phyloP scores from a whole-genome alignment of 1,284 basidiomycete genomes.

The Bjerkandera adusta region DNA sequence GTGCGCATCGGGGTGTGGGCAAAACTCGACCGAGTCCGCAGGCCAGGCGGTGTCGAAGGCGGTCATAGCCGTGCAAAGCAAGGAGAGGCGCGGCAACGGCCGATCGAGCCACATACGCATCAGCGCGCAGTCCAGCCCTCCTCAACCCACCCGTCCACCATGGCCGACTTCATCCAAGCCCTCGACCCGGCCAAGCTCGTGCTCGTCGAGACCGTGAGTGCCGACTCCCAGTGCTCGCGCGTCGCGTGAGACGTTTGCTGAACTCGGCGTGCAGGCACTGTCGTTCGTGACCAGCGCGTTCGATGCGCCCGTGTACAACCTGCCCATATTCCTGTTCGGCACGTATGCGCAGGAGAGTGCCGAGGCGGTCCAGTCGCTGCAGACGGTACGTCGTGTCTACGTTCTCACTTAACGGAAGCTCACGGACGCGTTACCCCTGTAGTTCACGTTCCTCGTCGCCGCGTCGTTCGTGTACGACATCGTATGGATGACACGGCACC shows the following conservation, averaged over 20 bases:
- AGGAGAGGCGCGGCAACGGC: slow-evolving; percentile 2
- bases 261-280: slow-evolving; percentile 39
- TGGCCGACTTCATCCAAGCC: slow-evolving; percentile 67
- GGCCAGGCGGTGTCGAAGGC: slow-evolving; percentile 74
- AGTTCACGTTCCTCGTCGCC: slow-evolving; percentile 68
- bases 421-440: slow-evolving; percentile 8
- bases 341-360: slow-evolving; percentile 64
- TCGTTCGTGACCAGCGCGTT: slow-evolving; percentile 63
- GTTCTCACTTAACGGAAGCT: not conserved
- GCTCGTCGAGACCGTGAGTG: slow-evolving; percentile 55
- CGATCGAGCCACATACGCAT: too few species aligned
- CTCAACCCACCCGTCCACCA: slow-evolving; percentile 23
- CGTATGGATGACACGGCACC: slow-evolving; percentile 61
- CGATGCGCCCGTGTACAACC: slow-evolving; percentile 63
- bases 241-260: not conserved
- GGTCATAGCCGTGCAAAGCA: slow-evolving; percentile 1
- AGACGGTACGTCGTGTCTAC: slow-evolving; percentile 43
- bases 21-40: slow-evolving; percentile 91
- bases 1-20: slow-evolving; percentile 58
- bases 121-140: too few species aligned
- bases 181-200: slow-evolving; percentile 71
- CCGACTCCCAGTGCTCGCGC: slow-evolving; percentile 11
- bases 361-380: slow-evolving; percentile 62
- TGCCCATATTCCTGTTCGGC: slow-evolving; percentile 75
- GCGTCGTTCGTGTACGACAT: slow-evolving; percentile 65